These are phyloP conservation scores for Beauveria rudraprayagi DNA, from an alignment of 2,329 filamentous ascomycete species.

Conservation along the genomic window DNA sequence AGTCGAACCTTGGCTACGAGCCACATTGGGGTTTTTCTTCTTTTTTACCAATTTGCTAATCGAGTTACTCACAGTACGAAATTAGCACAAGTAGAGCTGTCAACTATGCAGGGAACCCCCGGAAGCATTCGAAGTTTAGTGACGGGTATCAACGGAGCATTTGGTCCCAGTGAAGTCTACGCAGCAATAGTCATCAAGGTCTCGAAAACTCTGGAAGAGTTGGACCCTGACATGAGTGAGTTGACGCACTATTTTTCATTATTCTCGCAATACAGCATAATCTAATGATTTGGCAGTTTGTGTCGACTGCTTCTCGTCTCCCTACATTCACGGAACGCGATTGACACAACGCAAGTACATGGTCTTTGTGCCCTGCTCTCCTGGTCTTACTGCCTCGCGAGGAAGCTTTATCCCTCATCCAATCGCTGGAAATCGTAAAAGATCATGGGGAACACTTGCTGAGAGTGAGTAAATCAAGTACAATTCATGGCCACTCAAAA, in stretches of 20 bases:
- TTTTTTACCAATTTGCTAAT: background rate
- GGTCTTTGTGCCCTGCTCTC: background rate
- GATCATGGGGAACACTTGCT: background rate
- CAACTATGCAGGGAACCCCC: background rate
- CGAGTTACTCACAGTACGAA: background rate
- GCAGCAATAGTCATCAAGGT: background rate
- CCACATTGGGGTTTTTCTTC: background rate
- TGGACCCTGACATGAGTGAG: conserved; percentile 1
- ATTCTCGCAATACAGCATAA: too few relatives aligned
- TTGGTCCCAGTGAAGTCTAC: background rate
- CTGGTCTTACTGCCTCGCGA: background rate
- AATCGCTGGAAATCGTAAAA: background rate
- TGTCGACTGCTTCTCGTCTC: conserved; percentile 1
- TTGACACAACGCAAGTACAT: background rate
- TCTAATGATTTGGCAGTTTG: background rate
- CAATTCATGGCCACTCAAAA: too few relatives aligned
- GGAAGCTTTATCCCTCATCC: background rate
- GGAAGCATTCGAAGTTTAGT: background rate
- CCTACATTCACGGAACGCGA: background rate
- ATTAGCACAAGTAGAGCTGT: background rate
- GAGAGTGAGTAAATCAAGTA: background rate
- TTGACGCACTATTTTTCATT: background rate
- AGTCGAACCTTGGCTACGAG: background rate
- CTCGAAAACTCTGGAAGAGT: background rate
- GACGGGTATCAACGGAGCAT: conserved; percentile 1